Evolutionary conservation across 2,329 filamentous ascomycete genomes (phyloP).

Genomic region (Hypomyces rosellus): DNA sequence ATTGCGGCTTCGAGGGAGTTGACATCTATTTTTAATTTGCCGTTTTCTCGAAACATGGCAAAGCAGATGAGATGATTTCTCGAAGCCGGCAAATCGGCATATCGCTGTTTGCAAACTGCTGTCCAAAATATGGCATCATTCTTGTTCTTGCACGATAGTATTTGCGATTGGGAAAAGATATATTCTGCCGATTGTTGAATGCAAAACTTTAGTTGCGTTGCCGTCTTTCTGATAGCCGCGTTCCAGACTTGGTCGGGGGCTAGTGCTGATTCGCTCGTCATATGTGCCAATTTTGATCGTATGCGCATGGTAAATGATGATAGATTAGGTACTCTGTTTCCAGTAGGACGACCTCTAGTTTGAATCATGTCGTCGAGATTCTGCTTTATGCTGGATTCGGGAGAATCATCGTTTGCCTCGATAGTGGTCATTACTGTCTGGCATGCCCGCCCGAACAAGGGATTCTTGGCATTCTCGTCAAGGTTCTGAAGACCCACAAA

Average conservation of each 20-base stretch:
- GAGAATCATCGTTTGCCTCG: not conserved
- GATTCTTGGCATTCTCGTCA: no score
- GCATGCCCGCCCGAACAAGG: no score
- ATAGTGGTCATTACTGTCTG: not conserved
- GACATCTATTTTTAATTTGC: not conserved
- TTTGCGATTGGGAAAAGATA: not conserved
- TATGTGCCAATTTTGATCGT: not conserved
- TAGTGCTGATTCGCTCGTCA: not conserved
- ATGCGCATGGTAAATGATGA: not conserved
- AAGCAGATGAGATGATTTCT: not conserved
- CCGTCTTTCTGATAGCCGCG: not conserved
- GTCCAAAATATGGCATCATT: not conserved
- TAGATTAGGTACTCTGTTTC: no score
- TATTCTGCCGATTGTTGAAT: not conserved
- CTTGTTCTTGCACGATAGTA: not conserved
- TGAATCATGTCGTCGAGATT: no score
- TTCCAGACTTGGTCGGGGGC: not conserved
- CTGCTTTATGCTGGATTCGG: no score
- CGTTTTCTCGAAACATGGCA: not conserved
- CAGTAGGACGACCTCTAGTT: no score
- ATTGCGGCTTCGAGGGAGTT: not conserved
- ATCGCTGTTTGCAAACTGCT: not conserved
- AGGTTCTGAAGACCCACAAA: not conserved
- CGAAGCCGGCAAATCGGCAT: no score
- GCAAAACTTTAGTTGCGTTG: not conserved